These are phyloP conservation scores for Hypsizygus ulmarius DNA, from an alignment of 1,284 basidiomycete genomes.

Conservation along the genomic window DNA sequence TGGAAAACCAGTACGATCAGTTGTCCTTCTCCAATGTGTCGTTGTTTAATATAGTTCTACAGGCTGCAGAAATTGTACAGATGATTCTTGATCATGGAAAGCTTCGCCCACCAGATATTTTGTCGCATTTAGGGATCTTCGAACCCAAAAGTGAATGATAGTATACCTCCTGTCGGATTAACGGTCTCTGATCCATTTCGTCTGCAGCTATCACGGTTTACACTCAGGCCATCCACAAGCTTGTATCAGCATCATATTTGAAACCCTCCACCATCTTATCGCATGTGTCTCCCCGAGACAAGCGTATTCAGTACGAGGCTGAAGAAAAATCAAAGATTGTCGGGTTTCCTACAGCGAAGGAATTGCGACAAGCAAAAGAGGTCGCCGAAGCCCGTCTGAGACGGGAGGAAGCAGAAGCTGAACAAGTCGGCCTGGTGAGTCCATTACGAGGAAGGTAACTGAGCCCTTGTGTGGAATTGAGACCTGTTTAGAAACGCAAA, in stretches of 20 bases:
- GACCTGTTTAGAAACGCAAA: conserved; percentile 54
- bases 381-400: conserved; percentile 58
- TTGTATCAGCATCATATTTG: conserved; percentile 64
- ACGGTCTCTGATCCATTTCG: conserved; percentile 8
- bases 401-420: conserved; percentile 69
- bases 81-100: conserved; percentile 85
- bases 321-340: conserved; percentile 71
- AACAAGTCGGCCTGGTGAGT: conserved; percentile 69
- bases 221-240: conserved; percentile 57
- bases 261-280: conserved; percentile 71
- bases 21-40: not conserved
- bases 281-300: conserved; percentile 74
- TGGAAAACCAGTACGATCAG: conserved; percentile 60
- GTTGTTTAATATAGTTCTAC: conserved; percentile 8
- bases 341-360: conserved; percentile 74
- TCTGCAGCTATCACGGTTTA: conserved; percentile 49
- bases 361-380: conserved; percentile 67
- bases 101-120: conserved; percentile 72
- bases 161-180: conserved; percentile 1
- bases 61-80: conserved; percentile 77
- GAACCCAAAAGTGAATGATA: conserved; percentile 55
- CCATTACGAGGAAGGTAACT: not conserved
- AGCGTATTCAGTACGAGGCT: conserved; percentile 67
- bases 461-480: conserved; percentile 16
- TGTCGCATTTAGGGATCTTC: conserved; percentile 49